A percentile compares a stretch with the other conserved stretches of the same genome.
phyloP scores from a whole-genome alignment of 345 rosid species.

The Pistacia integerrima region DNA sequence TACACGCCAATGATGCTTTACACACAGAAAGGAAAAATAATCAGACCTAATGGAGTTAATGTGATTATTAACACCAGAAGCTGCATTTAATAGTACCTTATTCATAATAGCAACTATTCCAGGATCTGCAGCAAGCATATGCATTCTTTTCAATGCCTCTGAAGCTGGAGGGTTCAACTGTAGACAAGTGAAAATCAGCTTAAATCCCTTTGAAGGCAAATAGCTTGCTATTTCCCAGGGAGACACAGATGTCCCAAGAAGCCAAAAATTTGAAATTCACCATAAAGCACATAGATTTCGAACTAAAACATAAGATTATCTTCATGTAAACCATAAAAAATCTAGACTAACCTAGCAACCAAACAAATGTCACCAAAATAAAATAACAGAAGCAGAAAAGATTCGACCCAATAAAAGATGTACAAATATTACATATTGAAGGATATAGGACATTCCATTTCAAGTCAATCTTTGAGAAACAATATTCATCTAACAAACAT shows the following conservation, averaged over 20 bases:
- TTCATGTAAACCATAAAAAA: background rate
- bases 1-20: constrained; percentile 83
- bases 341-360: background rate
- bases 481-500: background rate
- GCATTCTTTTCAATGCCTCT: constrained; percentile 92
- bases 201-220: background rate
- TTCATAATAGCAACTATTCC: constrained; percentile 90
- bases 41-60: constrained; percentile 5
- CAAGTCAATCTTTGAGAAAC: too few species aligned
- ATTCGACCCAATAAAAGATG: background rate
- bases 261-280: background rate
- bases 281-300: constrained; percentile 6
- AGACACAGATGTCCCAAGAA: background rate
- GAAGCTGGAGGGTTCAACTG: constrained; percentile 87
- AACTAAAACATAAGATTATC: background rate
- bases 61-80: background rate
- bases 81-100: constrained; percentile 47
- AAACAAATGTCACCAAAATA: background rate
- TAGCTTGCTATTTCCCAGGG: background rate
- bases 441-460: too few species aligned
- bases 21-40: constrained; percentile 17
- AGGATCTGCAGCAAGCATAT: constrained; percentile 95
- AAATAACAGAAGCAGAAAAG: constrained; percentile 1
- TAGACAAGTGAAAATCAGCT: constrained; percentile 3
- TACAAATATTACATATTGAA: background rate